Evolutionary conservation across 768 basidiomycete species (phyloP).

Genomic region (Solioccasus polychromus): DNA sequence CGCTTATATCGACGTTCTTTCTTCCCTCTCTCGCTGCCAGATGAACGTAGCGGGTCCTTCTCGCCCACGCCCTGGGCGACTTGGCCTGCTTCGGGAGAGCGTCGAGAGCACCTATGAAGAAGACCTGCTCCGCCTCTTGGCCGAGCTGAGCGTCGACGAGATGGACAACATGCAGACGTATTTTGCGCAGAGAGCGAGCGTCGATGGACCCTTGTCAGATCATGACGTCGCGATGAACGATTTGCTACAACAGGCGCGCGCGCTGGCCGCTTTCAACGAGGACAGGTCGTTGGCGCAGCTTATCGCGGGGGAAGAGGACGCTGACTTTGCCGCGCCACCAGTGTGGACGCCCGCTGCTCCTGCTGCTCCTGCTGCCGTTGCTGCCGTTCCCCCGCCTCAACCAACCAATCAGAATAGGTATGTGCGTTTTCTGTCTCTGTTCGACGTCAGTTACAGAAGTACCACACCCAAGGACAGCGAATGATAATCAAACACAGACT

Average conservation of each 20-base stretch:
- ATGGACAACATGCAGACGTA: constrained; percentile 17
- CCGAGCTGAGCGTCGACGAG: constrained; percentile 16
- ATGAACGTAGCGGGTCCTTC: constrained; percentile 30
- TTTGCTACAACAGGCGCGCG: constrained; percentile 23
- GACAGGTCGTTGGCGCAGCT: constrained; percentile 23
- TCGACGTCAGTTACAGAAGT: too few species aligned
- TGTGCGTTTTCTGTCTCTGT: too few species aligned
- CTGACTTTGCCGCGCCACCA: not conserved
- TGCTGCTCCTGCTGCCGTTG: too few species aligned
- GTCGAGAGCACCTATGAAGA: constrained; percentile 25
- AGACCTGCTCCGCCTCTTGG: constrained; percentile 22
- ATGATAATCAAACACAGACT: too few species aligned
- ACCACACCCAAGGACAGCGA: too few species aligned
- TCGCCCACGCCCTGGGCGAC: constrained; percentile 3
- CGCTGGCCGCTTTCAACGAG: constrained; percentile 13
- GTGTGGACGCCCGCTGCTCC: not conserved
- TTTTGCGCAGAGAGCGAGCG: constrained; percentile 3
- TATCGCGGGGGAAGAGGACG: constrained; percentile 14
- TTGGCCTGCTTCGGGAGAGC: constrained; percentile 7
- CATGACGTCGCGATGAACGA: constrained; percentile 24
- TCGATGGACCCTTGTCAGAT: constrained; percentile 16
- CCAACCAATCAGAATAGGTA: too few species aligned
- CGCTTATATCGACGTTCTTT: too few species aligned
- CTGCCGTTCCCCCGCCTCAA: too few species aligned
- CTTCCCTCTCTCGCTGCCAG: constrained; percentile 14